phyloP scores from a whole-genome alignment of 495 filamentous ascomycete species.

The Aspergillus nanangensis region DNA sequence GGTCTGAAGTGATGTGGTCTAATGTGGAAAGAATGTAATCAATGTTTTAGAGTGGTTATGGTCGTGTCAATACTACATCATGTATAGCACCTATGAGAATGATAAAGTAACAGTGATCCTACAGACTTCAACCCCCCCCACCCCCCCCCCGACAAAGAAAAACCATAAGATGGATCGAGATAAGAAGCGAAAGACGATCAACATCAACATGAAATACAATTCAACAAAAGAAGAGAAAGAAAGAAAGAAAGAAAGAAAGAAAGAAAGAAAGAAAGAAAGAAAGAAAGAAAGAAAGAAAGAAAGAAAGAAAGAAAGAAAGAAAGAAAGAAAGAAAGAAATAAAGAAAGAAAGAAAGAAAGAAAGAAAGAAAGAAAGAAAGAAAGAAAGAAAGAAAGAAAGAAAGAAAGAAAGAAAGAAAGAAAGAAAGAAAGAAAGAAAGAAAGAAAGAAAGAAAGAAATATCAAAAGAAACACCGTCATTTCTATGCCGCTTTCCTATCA shows the following conservation, averaged over 20 bases:
- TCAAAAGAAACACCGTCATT: not conserved
- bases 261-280: not conserved
- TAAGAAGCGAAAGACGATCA: not conserved
- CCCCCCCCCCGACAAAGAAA: too few relatives aligned
- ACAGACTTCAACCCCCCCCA: too few relatives aligned
- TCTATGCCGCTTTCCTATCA: not conserved
- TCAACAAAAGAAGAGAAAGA: not conserved
- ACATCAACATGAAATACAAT: not conserved
- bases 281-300: not conserved
- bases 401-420: too few relatives aligned
- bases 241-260: not conserved
- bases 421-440: not conserved
- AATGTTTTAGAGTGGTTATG: not conserved
- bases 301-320: not conserved
- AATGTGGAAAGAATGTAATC: not conserved
- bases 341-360: not conserved
- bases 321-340: not conserved
- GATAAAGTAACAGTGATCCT: too few relatives aligned
- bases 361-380: not conserved
- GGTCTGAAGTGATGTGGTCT: slow-evolving; percentile 9
- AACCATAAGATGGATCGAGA: too few relatives aligned
- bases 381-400: too few relatives aligned
- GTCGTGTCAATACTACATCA: too few relatives aligned
- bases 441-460: not conserved
- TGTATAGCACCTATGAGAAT: too few relatives aligned